Base-by-base conservation (phyloP, 768 basidiomycete genomes). In the Pisolithus albus region DNA sequence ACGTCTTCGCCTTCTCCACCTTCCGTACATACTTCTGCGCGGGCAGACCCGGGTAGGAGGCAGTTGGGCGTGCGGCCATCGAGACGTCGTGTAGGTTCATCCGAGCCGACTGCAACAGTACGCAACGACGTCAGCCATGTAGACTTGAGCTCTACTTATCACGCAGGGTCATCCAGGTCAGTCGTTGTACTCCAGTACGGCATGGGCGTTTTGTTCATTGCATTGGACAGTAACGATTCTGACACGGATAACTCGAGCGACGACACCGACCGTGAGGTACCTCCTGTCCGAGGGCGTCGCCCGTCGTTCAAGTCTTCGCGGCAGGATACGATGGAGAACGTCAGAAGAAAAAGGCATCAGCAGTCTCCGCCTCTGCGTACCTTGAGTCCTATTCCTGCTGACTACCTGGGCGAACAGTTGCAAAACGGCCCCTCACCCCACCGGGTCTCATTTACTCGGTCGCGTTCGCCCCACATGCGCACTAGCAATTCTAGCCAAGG, bases 61-160 rank as follows among this genome's bases (percentile, higher is more conserved):
- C 63, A 66, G n/a, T 58, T 61, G 49, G 68, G 62, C 50, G 59
- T 47, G 50, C 64, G 66, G 18, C 50, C 64, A 7, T 47, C 55
- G 1, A 68, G 52, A 53, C 63, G 64, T 41, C 65, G 58, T 36
- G 58, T 56, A 4, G 63, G 57, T 38, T 59, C 65, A 26, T 53
- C 64, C 53, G 58, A 58, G 26, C 50, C 59, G 40, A 54, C 53
- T 24, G 52, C 39, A 37, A 48, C 48, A 42, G 36, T 52, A 16
- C 64, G 53, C 2, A 66, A 62, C 21, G 54, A 64, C 26, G 56
- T 58, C 38, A 65, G 69, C 52, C 67, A 67, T 53, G 61, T 82
- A 58, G 88, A 83, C 58, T 81, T 88, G 83, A 92, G 87, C 61
- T 90, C 88, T 11, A 91, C 88, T 58, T 92, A 92, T 68, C 85